These are phyloP conservation scores for Aspergillus wentii DNA, from an alignment of 495 filamentous ascomycete genomes.

Conservation along the genomic window DNA sequence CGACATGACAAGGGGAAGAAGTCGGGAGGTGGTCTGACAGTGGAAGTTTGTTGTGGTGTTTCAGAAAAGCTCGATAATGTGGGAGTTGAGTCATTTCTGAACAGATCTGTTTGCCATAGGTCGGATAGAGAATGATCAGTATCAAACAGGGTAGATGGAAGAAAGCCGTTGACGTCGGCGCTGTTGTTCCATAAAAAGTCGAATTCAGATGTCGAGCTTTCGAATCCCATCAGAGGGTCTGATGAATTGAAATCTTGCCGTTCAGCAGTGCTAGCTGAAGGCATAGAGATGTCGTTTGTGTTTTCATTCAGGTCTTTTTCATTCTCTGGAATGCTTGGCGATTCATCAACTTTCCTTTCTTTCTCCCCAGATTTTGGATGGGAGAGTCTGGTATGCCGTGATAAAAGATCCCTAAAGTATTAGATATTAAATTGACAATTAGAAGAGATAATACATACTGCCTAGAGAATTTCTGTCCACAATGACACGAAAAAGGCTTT, in stretches of 20 bases:
- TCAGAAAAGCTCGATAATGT: background rate
- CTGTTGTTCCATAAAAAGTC: constrained; percentile 1
- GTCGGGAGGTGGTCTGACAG: background rate
- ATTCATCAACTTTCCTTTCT: background rate
- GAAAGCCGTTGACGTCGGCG: background rate
- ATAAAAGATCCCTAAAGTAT: constrained; percentile 5
- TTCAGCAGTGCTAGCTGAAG: background rate
- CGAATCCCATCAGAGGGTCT: background rate
- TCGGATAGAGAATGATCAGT: constrained; percentile 3
- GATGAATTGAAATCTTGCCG: background rate
- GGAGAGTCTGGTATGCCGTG: constrained; percentile 3
- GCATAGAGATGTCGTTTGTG: background rate
- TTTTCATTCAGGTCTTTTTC: background rate
- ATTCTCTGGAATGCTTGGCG: background rate
- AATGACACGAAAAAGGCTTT: constrained; percentile 8
- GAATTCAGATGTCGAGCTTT: background rate
- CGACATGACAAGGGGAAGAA: background rate
- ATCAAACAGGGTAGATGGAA: constrained; percentile 5
- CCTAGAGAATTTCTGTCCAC: constrained; percentile 2
- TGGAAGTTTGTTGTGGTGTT: background rate
- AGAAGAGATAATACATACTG: constrained; percentile 3
- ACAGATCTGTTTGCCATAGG: constrained; percentile 1
- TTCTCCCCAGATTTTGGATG: background rate
- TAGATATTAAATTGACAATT: background rate
- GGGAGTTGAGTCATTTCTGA: background rate